Evolutionary conservation across 2,329 filamentous ascomycete genomes (phyloP).

Genomic region (Aspergillus floridensis): DNA sequence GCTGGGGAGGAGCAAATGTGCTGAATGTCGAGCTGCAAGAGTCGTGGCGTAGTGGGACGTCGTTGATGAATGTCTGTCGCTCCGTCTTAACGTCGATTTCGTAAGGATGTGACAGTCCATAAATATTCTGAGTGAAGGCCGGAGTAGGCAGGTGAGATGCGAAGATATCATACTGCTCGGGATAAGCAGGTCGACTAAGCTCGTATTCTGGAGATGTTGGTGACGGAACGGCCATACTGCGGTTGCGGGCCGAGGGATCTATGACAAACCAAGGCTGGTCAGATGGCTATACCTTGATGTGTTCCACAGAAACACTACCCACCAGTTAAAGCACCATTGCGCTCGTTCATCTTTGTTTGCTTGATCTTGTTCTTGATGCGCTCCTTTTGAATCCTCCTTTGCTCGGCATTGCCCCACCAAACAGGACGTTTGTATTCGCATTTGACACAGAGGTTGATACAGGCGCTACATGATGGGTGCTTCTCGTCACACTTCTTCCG

Average conservation of each 20-base stretch:
- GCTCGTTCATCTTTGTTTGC: conserved; percentile 90
- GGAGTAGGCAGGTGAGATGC: conserved; percentile 44
- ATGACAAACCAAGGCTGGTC: background rate
- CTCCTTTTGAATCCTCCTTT: conserved; percentile 83
- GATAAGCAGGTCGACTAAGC: conserved; percentile 66
- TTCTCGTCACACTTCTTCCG: conserved; percentile 69
- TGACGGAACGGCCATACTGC: conserved; percentile 45
- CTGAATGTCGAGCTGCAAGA: conserved; percentile 90
- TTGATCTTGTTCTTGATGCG: conserved; percentile 97
- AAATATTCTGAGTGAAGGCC: conserved; percentile 60
- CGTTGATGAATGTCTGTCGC: conserved; percentile 88
- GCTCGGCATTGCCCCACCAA: conserved; percentile 96
- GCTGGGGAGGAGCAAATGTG: conserved; percentile 77
- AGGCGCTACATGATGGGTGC: conserved; percentile 63
- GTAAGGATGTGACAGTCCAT: conserved; percentile 66
- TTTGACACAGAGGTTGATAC: conserved; percentile 70
- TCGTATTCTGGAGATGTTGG: conserved; percentile 64
- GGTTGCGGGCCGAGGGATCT: conserved; percentile 18
- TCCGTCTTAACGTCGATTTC: conserved; percentile 97
- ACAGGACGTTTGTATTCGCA: conserved; percentile 96
- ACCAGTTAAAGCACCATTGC: conserved; percentile 58
- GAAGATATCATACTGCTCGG: conserved; percentile 44
- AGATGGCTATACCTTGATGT: conserved; percentile 4
- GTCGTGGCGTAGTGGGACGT: conserved; percentile 79
- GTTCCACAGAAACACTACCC: conserved; percentile 12